These are phyloP conservation scores for Talaromyces sp. DNA, from an alignment of 2,329 filamentous ascomycete genomes.

Conservation along the genomic window DNA sequence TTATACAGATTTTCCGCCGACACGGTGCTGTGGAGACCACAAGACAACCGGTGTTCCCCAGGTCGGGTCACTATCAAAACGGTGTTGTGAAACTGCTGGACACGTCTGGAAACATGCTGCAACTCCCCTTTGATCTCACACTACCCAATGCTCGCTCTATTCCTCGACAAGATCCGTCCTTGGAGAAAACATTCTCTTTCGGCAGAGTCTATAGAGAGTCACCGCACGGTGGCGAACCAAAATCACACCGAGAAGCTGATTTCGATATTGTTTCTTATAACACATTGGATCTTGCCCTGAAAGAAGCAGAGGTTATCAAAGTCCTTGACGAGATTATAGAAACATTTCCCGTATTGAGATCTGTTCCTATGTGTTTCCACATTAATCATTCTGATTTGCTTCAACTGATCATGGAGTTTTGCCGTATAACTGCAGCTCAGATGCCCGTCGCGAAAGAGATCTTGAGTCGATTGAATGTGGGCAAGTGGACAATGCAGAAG, in stretches of 20 bases:
- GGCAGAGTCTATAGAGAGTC: conserved; percentile 82
- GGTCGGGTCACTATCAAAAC: conserved; percentile 70
- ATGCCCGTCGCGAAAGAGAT: conserved; percentile 73
- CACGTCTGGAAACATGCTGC: conserved; percentile 77
- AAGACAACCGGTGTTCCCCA: conserved; percentile 73
- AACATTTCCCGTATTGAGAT: conserved; percentile 70
- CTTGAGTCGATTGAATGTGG: conserved; percentile 81
- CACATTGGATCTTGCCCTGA: conserved; percentile 75
- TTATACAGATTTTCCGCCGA: conserved; percentile 75
- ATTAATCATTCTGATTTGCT: conserved; percentile 85
- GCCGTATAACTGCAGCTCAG: conserved; percentile 67
- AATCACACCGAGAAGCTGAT: conserved; percentile 82
- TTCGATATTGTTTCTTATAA: conserved; percentile 92
- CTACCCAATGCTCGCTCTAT: conserved; percentile 82
- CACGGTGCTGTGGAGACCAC: conserved; percentile 84
- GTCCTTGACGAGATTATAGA: conserved; percentile 87
- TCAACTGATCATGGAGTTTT: conserved; percentile 85
- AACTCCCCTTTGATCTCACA: conserved; percentile 91
- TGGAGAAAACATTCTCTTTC: conserved; percentile 80
- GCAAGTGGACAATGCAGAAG: conserved; percentile 75
- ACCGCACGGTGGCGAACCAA: conserved; percentile 74
- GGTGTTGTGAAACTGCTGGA: conserved; percentile 80
- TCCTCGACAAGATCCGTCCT: conserved; percentile 60
- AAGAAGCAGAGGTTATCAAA: conserved; percentile 91
- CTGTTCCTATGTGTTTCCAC: conserved; percentile 78